phyloP scores from a whole-genome alignment of 352 stramenopile genomes.

The Phytophthora fragariaefolia region DNA sequence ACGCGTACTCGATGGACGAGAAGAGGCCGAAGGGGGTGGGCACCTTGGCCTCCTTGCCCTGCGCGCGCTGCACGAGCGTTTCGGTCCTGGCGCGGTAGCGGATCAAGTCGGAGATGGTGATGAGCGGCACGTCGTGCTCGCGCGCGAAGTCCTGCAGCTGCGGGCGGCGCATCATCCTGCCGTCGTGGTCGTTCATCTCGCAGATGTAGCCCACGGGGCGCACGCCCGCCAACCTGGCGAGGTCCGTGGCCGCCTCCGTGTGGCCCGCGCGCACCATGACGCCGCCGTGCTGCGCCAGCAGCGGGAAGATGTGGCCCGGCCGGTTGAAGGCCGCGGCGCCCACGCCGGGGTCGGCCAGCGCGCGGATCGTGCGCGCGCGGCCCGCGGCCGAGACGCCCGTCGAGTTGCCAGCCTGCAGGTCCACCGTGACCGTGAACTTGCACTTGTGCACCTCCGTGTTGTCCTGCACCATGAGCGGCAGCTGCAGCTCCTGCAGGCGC shows the following conservation, averaged over 20 bases:
- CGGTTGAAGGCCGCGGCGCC: slow-evolving; percentile 68
- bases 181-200: slow-evolving; percentile 87
- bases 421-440: slow-evolving; percentile 97
- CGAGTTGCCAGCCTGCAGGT: slow-evolving; percentile 92
- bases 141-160: slow-evolving; percentile 91
- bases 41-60: slow-evolving; percentile 30
- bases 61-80: slow-evolving; percentile 62
- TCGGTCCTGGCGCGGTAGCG: slow-evolving; percentile 91
- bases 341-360: slow-evolving; percentile 85
- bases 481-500: slow-evolving; percentile 87
- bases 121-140: slow-evolving; percentile 93
- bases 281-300: slow-evolving; percentile 68
- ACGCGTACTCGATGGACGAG: slow-evolving; percentile 66
- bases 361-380: slow-evolving; percentile 93
- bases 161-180: slow-evolving; percentile 76
- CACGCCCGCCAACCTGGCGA: slow-evolving; percentile 92
- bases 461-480: slow-evolving; percentile 96
- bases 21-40: slow-evolving; percentile 79
- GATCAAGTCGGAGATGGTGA: slow-evolving; percentile 97
- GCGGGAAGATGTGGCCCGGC: slow-evolving; percentile 81
- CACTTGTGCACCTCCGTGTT: slow-evolving; percentile 99
- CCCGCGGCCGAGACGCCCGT: slow-evolving; percentile 97
- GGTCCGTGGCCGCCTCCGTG: slow-evolving; percentile 97
- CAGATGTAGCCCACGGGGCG: slow-evolving; percentile 90
- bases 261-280: slow-evolving; percentile 92